phyloP scores from a whole-genome alignment of 768 basidiomycete species.

The Austroboletus festivus region DNA sequence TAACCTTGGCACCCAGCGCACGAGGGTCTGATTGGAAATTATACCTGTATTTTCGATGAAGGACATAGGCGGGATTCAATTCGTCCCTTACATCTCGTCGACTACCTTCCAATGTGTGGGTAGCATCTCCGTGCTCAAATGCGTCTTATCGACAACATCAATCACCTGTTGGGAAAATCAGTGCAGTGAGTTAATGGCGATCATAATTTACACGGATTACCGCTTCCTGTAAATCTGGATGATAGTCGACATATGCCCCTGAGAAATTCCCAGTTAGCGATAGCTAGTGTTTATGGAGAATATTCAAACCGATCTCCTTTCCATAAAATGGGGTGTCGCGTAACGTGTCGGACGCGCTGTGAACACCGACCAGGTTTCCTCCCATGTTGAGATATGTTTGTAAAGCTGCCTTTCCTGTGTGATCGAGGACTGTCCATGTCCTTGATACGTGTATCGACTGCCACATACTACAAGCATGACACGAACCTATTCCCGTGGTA shows the following conservation, averaged over 20 bases:
- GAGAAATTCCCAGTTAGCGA: conserved; percentile 3
- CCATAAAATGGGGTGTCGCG: conserved; percentile 56
- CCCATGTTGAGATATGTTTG: conserved; percentile 63
- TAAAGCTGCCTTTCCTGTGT: conserved; percentile 57
- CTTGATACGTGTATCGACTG: neutral
- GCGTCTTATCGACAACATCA: conserved; percentile 49
- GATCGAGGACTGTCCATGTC: conserved; percentile 48
- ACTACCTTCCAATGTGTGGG: conserved; percentile 50
- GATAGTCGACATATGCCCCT: conserved; percentile 73
- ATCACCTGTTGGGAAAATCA: conserved; percentile 45
- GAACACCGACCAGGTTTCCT: conserved; percentile 69
- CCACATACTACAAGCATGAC: no score
- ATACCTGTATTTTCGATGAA: conserved; percentile 43
- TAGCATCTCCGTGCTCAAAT: conserved; percentile 59
- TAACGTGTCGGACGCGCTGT: conserved; percentile 61
- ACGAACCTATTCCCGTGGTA: conserved; percentile 66
- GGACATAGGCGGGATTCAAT: conserved; percentile 3
- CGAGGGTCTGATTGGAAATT: conserved; percentile 74
- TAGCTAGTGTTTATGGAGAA: neutral
- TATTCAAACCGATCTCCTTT: conserved; percentile 48
- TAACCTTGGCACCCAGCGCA: conserved; percentile 53
- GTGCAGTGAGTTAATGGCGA: conserved; percentile 68
- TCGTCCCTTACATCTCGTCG: conserved; percentile 56
- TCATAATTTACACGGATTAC: conserved; percentile 60
- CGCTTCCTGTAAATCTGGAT: conserved; percentile 61